Evolutionary conservation across 768 basidiomycete species (phyloP).

Genomic region (Fibroporia radiculosa): DNA sequence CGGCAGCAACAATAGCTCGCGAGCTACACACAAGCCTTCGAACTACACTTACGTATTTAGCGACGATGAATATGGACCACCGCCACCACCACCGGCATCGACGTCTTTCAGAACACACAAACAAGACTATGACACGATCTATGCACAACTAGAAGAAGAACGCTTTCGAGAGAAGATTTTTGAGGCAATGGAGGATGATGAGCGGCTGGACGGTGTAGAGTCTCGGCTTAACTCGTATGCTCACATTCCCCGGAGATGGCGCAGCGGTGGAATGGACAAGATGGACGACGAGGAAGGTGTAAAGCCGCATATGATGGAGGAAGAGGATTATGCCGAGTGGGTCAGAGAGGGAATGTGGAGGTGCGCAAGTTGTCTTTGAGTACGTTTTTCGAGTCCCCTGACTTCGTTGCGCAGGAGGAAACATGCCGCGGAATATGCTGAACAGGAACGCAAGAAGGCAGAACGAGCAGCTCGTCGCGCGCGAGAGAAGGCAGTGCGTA

Average conservation of each 20-base stretch:
- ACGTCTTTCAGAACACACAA: conserved; percentile 20
- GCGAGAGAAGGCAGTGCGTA: conserved; percentile 44
- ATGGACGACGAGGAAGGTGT: conserved; percentile 35
- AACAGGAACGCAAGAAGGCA: conserved; percentile 49
- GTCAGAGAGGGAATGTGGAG: conserved; percentile 81
- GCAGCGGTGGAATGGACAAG: conserved; percentile 29
- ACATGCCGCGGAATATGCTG: conserved; percentile 59
- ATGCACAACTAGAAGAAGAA: conserved; percentile 52
- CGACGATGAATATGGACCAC: conserved; percentile 22
- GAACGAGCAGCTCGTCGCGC: conserved; percentile 44
- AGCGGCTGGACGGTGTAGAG: conserved; percentile 55
- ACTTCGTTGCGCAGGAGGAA: conserved; percentile 40
- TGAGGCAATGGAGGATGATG: conserved; percentile 66
- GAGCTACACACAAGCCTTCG: conserved; percentile 1
- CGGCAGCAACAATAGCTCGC: conserved; percentile 10
- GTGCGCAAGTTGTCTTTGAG: conserved; percentile 26
- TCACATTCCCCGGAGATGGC: conserved; percentile 71
- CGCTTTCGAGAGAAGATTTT: conserved; percentile 68
- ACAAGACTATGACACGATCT: conserved; percentile 40
- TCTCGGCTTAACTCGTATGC: conserved; percentile 58
- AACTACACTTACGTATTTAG: conserved; percentile 3
- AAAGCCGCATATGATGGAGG: conserved; percentile 54
- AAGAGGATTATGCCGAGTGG: conserved; percentile 87
- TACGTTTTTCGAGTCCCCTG: background rate
- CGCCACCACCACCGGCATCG: conserved; percentile 15